phyloP scores from a whole-genome alignment of 2,329 filamentous ascomycete genomes.

The Emmonsia crescens region DNA sequence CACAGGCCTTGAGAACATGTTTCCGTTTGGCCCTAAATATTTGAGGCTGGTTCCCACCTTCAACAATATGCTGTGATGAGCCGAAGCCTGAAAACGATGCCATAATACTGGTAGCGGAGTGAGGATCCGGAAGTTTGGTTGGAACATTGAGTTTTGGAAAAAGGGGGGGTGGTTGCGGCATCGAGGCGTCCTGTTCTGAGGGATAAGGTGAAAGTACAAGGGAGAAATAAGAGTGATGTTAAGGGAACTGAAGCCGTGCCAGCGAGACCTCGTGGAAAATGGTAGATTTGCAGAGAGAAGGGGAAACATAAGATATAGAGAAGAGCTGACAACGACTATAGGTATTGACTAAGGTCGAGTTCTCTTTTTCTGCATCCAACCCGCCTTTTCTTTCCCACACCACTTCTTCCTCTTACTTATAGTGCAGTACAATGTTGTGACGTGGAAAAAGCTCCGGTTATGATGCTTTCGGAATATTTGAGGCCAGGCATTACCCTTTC shows the following conservation, averaged over 20 bases:
- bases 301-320: conserved; percentile 13
- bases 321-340: conserved; percentile 5
- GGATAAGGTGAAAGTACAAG: conserved; percentile 2
- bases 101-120: conserved; percentile 24
- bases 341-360: not conserved
- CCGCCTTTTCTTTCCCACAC: conserved; percentile 1
- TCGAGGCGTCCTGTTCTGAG: conserved; percentile 8
- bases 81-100: conserved; percentile 24
- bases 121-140: conserved; percentile 23
- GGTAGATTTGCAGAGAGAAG: conserved; percentile 8
- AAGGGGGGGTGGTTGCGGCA: conserved; percentile 15
- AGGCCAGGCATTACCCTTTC: not conserved
- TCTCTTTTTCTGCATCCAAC: not conserved
- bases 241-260: conserved; percentile 8
- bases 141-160: conserved; percentile 28
- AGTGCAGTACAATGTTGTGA: conserved; percentile 1
- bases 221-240: not conserved
- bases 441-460: conserved; percentile 4
- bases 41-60: conserved; percentile 29
- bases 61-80: conserved; percentile 18
- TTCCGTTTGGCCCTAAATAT: conserved; percentile 35
- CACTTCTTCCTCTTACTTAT: not conserved
- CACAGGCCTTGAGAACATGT: conserved; percentile 35
- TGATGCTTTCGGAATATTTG: conserved; percentile 3
- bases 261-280: conserved; percentile 5